These are phyloP conservation scores for Xylariaceae sp. DNA, from an alignment of 2,329 filamentous ascomycete genomes.

Conservation along the genomic window DNA sequence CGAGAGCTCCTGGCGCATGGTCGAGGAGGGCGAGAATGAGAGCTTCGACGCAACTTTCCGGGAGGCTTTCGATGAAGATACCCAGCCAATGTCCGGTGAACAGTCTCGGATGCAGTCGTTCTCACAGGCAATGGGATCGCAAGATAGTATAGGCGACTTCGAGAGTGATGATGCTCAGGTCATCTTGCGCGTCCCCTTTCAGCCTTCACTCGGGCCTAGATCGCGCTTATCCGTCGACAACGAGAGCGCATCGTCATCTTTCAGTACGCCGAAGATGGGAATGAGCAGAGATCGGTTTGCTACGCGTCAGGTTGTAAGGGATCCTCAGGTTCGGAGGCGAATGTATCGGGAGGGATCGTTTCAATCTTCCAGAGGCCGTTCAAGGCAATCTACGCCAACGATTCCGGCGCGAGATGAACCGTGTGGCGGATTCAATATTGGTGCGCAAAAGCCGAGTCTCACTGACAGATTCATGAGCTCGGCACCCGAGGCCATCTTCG, in stretches of 20 bases:
- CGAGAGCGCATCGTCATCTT: conserved; percentile 42
- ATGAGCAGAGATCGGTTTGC: conserved; percentile 32
- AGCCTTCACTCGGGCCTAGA: conserved; percentile 42
- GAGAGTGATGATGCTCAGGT: conserved; percentile 51
- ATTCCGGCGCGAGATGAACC: neutral
- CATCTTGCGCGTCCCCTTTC: conserved; percentile 51
- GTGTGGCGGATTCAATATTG: conserved; percentile 9
- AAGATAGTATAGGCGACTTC: conserved; percentile 54
- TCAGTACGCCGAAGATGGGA: conserved; percentile 45
- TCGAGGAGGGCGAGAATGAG: conserved; percentile 54
- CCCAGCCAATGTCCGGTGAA: conserved; percentile 35
- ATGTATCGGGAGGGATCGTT: conserved; percentile 22
- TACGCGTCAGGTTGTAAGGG: conserved; percentile 30
- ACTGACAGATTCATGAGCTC: conserved; percentile 33
- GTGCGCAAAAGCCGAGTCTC: conserved; percentile 20
- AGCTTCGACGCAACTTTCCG: conserved; percentile 54
- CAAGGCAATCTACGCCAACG: neutral
- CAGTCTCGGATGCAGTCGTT: conserved; percentile 46
- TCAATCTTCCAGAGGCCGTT: conserved; percentile 16
- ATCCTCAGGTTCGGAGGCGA: conserved; percentile 29
- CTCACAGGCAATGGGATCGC: conserved; percentile 42
- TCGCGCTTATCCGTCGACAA: conserved; percentile 27
- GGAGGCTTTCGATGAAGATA: conserved; percentile 39
- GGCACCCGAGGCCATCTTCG: conserved; percentile 37
- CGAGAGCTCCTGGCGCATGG: conserved; percentile 56